Evolutionary conservation across 2,329 filamentous ascomycete genomes (phyloP), one percentile per base, ranked within the genome.

Genomic region (Rasamsonia emersonii): DNA sequence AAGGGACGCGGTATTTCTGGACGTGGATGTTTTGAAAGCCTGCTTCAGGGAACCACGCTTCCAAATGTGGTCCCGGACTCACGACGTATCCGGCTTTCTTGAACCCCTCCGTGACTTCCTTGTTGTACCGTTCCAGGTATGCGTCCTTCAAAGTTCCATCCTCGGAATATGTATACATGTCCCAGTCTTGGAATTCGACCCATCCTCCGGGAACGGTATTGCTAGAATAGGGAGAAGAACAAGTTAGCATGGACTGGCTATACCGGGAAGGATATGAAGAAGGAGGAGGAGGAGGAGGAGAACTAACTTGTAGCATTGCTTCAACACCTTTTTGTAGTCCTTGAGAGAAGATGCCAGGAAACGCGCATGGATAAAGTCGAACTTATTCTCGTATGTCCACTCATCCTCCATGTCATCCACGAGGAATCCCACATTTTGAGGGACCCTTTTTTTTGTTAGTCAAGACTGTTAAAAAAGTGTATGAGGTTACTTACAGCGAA

Each of bases 321-420:
- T 9, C 9, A 27, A 7, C 24, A 27, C 9, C 13, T 27, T 27
- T 9, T 8, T 26, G 34, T 34, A 45, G 32, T 43, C 32, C 9
- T 27, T 21, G 17, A 45, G 24, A 13, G 28, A 30, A 9, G 14
- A 24, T 9, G 31, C 14, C 11, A 41, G 26, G 23, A 36, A 27
- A 15, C 43, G 42, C 17, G 16, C 28, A 30, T 42, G 39, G 26
- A 46, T 43, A 20, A 36, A 44, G 30, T 46, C 43, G 28, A 46
- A 46, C n/a, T 24, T 25, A 10, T 40, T 33, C 18, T 39, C 30
- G 17, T 29, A 18, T 9, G 29, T 29, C 43, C 43, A 46, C 4
- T 40, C 34, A 9, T 28, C 23, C 26, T 41, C 37, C 4, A 27
- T 20, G 32, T 46, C 43, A 19, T 42, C 35, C 18, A 46, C 34